These are phyloP conservation scores for Fusarium heterosporum DNA, from an alignment of 2,329 filamentous ascomycete species.

Conservation along the genomic window DNA sequence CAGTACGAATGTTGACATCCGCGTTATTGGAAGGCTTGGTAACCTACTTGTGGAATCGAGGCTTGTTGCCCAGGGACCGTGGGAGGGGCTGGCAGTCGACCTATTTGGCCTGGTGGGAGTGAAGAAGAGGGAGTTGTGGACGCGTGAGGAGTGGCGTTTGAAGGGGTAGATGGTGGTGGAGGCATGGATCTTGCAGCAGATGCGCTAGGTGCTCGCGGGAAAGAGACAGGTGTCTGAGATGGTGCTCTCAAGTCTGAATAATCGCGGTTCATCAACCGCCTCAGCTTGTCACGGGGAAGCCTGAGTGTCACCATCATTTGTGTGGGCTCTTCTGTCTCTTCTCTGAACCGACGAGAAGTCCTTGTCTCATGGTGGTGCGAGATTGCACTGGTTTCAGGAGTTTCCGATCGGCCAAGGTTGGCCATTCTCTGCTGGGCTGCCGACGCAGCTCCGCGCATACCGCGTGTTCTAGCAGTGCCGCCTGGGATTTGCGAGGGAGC, in stretches of 20 bases:
- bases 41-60: conserved; percentile 69
- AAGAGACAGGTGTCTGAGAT: conserved; percentile 52
- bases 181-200: conserved; percentile 52
- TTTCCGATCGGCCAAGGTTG: conserved; percentile 84
- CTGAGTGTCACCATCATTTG: conserved; percentile 79
- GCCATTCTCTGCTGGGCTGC: conserved; percentile 90
- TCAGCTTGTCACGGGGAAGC: conserved; percentile 77
- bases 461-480: conserved; percentile 86
- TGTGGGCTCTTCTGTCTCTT: conserved; percentile 82
- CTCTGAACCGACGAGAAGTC: conserved; percentile 73
- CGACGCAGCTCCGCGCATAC: conserved; percentile 88
- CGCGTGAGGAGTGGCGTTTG: conserved; percentile 53
- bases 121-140: conserved; percentile 51
- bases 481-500: conserved; percentile 76
- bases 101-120: conserved; percentile 67
- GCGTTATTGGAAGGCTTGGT: conserved; percentile 12
- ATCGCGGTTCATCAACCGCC: conserved; percentile 70
- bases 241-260: conserved; percentile 55
- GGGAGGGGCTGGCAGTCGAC: conserved; percentile 75
- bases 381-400: conserved; percentile 77
- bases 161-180: conserved; percentile 55
- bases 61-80: conserved; percentile 66
- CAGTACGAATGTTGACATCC: conserved; percentile 25
- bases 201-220: conserved; percentile 49
- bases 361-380: conserved; percentile 78